Conservation (phyloP, 495 filamentous ascomycete species). For the Neurospora terricola region DNA sequence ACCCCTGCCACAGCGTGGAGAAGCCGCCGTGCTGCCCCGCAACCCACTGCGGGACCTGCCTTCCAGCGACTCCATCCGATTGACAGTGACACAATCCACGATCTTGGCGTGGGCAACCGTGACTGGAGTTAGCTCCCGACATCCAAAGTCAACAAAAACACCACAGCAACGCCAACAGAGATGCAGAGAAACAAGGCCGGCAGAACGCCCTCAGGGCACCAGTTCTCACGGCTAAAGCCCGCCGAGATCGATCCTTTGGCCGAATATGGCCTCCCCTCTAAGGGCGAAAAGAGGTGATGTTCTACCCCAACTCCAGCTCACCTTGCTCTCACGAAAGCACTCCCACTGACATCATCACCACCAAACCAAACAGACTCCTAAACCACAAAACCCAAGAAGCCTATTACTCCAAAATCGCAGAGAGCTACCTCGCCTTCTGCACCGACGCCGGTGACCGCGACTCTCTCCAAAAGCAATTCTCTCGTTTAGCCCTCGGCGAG, state of each 20-base stretch:
- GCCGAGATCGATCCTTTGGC: slow-evolving; percentile 63
- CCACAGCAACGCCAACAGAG: background rate
- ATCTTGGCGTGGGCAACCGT: background rate
- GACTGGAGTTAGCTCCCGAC: background rate
- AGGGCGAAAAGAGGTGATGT: slow-evolving; percentile 55
- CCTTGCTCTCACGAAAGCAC: background rate
- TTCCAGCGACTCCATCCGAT: background rate
- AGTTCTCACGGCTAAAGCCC: slow-evolving; percentile 63
- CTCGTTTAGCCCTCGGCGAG: slow-evolving; percentile 44
- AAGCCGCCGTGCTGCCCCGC: background rate
- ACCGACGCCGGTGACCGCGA: slow-evolving; percentile 53
- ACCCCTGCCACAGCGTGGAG: background rate
- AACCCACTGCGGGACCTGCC: background rate
- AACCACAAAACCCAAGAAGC: slow-evolving; percentile 64
- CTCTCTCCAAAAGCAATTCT: slow-evolving; percentile 63
- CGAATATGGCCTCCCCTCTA: slow-evolving; percentile 72
- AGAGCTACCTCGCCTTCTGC: slow-evolving; percentile 82
- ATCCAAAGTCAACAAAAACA: background rate
- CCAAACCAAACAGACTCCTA: slow-evolving; percentile 48
- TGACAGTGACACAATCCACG: background rate
- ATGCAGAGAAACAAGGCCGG: slow-evolving; percentile 24
- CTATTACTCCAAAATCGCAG: slow-evolving; percentile 78
- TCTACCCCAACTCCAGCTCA: background rate
- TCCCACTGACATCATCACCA: background rate
- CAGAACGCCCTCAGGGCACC: slow-evolving; percentile 39